A percentile compares a stretch with the other conserved stretches of the same genome.
These are phyloP conservation scores for Ustilago shanxiensis DNA, from an alignment of 1,284 basidiomycete genomes.

Conservation along the genomic window DNA sequence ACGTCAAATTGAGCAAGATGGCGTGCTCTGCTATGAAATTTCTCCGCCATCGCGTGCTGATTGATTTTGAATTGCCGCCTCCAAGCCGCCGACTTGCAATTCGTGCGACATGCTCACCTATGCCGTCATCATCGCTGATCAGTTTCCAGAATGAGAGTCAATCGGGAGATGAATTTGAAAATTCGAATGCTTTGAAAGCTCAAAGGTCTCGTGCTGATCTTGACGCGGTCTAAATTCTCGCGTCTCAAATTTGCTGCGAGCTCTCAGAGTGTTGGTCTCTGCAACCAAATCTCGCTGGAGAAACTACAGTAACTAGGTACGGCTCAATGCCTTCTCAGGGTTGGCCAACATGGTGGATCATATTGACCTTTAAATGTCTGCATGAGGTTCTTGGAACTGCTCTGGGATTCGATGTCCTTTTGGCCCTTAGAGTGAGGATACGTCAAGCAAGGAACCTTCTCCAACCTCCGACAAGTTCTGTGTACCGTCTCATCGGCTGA, in stretches of 20 bases:
- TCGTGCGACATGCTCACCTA: slow-evolving; percentile 13
- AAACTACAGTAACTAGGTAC: no score
- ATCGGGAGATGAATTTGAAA: slow-evolving; percentile 10
- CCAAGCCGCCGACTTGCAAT: no score
- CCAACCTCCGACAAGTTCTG: not conserved
- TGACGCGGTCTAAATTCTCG: slow-evolving; percentile 4
- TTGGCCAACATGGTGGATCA: no score
- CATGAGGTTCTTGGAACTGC: not conserved
- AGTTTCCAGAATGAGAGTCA: not conserved
- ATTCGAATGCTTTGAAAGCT: no score
- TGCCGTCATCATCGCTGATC: not conserved
- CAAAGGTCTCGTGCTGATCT: slow-evolving; percentile 10
- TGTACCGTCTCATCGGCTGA: not conserved
- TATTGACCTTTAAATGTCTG: not conserved
- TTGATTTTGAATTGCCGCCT: no score
- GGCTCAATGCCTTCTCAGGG: not conserved
- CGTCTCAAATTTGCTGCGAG: no score
- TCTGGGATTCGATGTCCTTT: no score
- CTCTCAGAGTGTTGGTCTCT: slow-evolving; percentile 1
- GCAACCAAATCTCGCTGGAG: no score
- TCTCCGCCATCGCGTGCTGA: not conserved
- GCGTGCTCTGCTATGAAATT: slow-evolving; percentile 23
- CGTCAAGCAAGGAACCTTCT: not conserved
- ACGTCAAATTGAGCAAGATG: slow-evolving; percentile 30
- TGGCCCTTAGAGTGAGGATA: not conserved